These are phyloP conservation scores for Sonneratia caseolaris DNA, from an alignment of 345 rosid genomes.

Conservation along the genomic window DNA sequence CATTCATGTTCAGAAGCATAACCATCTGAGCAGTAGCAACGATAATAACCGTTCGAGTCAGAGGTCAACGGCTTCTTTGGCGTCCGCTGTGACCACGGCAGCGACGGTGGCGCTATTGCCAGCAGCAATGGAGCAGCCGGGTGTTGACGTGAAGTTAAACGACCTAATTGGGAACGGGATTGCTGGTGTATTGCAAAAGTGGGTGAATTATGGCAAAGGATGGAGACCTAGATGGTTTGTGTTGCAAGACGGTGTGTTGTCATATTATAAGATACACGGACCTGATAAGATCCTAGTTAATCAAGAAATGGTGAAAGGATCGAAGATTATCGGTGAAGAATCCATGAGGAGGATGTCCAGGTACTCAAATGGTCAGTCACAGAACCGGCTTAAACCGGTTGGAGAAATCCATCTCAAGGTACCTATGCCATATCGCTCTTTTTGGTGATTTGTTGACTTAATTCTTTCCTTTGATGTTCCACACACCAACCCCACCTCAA, in stretches of 20 bases:
- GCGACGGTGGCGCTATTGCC: constrained; percentile 15
- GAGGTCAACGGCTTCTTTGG: constrained; percentile 1
- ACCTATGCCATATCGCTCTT: not conserved
- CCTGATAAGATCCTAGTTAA: constrained; percentile 77
- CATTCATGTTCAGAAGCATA: constrained; percentile 10
- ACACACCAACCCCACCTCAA: no score
- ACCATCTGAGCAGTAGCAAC: constrained; percentile 19
- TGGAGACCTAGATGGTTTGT: constrained; percentile 98
- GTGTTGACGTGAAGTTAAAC: constrained; percentile 56
- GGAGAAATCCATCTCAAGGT: constrained; percentile 99
- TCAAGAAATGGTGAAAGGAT: constrained; percentile 77
- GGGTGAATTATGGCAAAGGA: constrained; percentile 98
- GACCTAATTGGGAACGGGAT: constrained; percentile 87
- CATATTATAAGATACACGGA: constrained; percentile 87
- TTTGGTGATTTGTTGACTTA: not conserved
- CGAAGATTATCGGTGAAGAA: constrained; percentile 83
- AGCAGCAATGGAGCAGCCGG: constrained; percentile 27
- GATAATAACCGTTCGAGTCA: constrained; percentile 6
- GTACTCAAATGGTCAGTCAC: constrained; percentile 15
- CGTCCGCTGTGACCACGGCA: constrained; percentile 7
- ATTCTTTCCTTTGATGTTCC: no score
- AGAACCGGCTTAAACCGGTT: constrained; percentile 50
- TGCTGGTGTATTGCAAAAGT: constrained; percentile 70
- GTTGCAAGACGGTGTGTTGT: constrained; percentile 89
- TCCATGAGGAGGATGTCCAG: constrained; percentile 48